Percentiles rank a stretch among this genome's conserved stretches.
phyloP scores from a whole-genome alignment of 495 filamentous ascomycete species.

The Penicillium paradoxum region DNA sequence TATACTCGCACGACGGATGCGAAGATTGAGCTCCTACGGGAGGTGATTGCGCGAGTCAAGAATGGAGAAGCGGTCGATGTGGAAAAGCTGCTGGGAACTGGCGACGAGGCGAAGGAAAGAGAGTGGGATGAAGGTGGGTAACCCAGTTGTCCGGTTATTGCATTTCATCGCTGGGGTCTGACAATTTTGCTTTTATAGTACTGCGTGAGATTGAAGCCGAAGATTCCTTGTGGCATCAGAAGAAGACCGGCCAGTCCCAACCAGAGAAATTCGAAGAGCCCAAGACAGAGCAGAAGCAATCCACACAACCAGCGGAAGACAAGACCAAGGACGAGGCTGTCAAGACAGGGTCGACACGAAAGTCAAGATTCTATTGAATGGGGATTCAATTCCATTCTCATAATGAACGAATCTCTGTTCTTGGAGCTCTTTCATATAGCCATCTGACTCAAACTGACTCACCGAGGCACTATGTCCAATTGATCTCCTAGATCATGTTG shows the following conservation, averaged over 20 bases:
- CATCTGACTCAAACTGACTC: background rate
- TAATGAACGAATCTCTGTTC: background rate
- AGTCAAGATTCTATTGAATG: conserved; percentile 33
- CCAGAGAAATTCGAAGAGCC: conserved; percentile 1
- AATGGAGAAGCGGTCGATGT: conserved; percentile 89
- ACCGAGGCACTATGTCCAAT: background rate
- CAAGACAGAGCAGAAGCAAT: conserved; percentile 6
- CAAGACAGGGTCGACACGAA: conserved; percentile 21
- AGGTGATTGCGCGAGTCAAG: conserved; percentile 78
- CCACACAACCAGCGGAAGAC: conserved; percentile 4
- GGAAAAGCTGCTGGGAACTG: conserved; percentile 73
- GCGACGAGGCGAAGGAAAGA: conserved; percentile 66
- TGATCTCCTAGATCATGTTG: background rate
- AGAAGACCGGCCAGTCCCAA: conserved; percentile 6
- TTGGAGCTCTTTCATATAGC: background rate
- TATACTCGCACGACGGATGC: conserved; percentile 73
- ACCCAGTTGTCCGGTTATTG: background rate
- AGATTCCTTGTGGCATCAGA: conserved; percentile 57
- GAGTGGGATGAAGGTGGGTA: conserved; percentile 85
- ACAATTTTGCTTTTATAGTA: conserved; percentile 43
- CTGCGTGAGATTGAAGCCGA: conserved; percentile 77
- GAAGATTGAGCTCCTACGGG: conserved; percentile 68
- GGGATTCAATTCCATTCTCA: background rate
- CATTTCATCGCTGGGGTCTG: conserved; percentile 2
- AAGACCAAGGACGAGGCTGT: conserved; percentile 18